Conservation (phyloP, 345 rosid species). For the Lepidium didymum region DNA sequence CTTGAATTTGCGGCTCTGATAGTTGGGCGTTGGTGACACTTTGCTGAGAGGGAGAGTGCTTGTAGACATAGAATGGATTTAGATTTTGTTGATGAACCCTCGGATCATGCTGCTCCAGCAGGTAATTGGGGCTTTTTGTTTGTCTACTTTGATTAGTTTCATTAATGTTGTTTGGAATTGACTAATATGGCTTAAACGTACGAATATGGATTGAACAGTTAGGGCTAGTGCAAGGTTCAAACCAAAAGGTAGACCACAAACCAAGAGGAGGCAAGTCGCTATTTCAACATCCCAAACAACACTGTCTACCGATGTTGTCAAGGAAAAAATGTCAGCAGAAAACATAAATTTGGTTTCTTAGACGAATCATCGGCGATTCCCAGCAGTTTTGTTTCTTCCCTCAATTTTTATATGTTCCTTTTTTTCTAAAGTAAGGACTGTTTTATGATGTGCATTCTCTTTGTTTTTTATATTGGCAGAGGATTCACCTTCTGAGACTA, state of each 20-base stretch:
- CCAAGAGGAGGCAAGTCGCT: conserved; percentile 16
- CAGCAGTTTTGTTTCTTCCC: conserved; percentile 17
- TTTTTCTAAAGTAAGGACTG: neutral
- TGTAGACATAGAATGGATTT: neutral
- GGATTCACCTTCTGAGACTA: conserved; percentile 8
- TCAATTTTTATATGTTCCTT: neutral
- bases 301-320: neutral
- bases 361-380: neutral
- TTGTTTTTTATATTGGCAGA: neutral
- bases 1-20: neutral
- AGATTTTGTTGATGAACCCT: neutral
- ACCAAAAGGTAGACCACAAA: conserved; percentile 28
- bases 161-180: neutral
- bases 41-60: too few species aligned
- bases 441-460: neutral
- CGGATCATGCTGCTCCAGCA: neutral
- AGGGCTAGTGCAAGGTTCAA: conserved; percentile 30
- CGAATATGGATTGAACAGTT: conserved; percentile 5
- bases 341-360: neutral
- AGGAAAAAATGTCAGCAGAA: neutral
- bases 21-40: neutral
- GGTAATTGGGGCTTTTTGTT: neutral
- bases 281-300: conserved; percentile 11
- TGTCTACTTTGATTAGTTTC: neutral
- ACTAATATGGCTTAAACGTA: neutral